These are phyloP conservation scores for Hondaea fermentalgiana DNA, from an alignment of 108 stramenopile genomes.

Conservation along the genomic window DNA sequence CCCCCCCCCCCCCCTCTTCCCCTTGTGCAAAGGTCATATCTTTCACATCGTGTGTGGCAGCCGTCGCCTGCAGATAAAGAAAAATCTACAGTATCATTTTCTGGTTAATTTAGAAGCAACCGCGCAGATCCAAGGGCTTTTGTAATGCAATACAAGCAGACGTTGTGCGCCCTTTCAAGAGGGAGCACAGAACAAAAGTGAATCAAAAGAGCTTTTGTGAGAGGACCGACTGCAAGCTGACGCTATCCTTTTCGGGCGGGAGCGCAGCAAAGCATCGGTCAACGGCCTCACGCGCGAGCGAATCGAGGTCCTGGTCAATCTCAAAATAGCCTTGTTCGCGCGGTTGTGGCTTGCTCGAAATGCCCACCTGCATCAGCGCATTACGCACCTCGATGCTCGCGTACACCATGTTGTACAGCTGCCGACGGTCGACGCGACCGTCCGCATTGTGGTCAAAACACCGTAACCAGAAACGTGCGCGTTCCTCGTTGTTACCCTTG, in stretches of 20 bases:
- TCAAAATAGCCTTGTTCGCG: neutral
- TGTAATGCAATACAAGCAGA: too few relatives aligned
- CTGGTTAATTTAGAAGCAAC: too few relatives aligned
- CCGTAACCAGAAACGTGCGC: neutral
- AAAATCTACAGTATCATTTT: too few relatives aligned
- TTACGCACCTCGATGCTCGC: neutral
- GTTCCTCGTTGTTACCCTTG: neutral
- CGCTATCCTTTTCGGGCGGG: neutral
- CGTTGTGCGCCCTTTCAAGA: too few relatives aligned
- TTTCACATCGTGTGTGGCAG: too few relatives aligned
- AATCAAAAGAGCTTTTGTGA: neutral
- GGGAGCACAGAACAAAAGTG: neutral
- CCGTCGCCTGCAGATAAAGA: too few relatives aligned
- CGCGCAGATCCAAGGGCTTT: too few relatives aligned
- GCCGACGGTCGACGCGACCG: neutral
- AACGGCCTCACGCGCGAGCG: neutral
- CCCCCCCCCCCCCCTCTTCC: too few relatives aligned
- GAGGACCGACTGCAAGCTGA: neutral
- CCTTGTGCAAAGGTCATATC: too few relatives aligned
- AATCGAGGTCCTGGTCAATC: neutral
- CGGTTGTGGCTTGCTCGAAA: neutral
- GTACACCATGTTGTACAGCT: conserved; percentile 15
- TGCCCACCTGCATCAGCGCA: neutral
- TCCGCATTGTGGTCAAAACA: neutral
- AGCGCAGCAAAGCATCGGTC: neutral